These are phyloP conservation scores for Fomitopsis schrenkii DNA, from an alignment of 1,284 basidiomycete species.

Conservation along the genomic window DNA sequence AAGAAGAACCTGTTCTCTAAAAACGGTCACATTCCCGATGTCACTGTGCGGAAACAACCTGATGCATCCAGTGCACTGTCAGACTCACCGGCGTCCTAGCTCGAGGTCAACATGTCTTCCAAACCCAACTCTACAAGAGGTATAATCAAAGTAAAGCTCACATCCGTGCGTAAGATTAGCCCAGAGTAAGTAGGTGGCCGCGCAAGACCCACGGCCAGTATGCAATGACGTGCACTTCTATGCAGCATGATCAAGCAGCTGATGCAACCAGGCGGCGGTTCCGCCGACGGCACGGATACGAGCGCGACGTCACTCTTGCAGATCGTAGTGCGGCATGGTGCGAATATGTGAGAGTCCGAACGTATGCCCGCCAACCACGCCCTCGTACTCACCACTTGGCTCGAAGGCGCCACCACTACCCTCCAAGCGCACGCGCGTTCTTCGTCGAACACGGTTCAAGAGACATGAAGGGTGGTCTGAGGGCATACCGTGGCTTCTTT, in stretches of 20 bases:
- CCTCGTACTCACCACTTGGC: background rate
- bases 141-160: background rate
- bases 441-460: background rate
- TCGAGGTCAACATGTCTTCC: conserved; percentile 4
- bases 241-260: conserved; percentile 5
- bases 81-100: background rate
- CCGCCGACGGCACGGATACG: conserved; percentile 7
- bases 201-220: background rate
- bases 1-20: conserved; percentile 18
- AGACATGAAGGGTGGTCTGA: conserved; percentile 9
- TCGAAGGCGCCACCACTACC: conserved; percentile 18
- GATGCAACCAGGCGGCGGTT: background rate
- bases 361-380: background rate
- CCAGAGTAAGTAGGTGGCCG: background rate
- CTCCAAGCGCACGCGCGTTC: conserved; percentile 14
- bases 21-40: conserved; percentile 6
- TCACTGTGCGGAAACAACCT: conserved; percentile 3
- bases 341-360: conserved; percentile 17
- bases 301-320: conserved; percentile 21
- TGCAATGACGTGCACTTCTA: background rate
- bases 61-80: background rate
- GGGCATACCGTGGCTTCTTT: conserved; percentile 14
- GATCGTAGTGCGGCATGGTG: conserved; percentile 22
- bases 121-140: background rate
- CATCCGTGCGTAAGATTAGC: background rate